phyloP scores from a whole-genome alignment of 495 filamentous ascomycete species.

The Podospora comata region DNA sequence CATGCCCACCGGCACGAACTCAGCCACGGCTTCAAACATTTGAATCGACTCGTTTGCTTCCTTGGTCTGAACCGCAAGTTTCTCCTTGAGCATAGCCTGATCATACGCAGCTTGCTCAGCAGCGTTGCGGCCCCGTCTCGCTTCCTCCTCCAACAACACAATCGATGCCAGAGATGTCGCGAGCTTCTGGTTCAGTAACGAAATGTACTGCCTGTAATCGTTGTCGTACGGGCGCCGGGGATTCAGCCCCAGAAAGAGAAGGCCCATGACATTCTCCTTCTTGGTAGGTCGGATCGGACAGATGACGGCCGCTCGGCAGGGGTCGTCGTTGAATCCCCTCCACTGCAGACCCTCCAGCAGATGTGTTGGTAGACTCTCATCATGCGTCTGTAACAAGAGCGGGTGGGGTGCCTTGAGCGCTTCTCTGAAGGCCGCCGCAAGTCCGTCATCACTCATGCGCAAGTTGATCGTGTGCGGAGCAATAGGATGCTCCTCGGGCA shows the following conservation, averaged over 20 bases:
- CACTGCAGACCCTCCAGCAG: slow-evolving; percentile 55
- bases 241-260: slow-evolving; percentile 61
- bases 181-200: slow-evolving; percentile 58
- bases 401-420: slow-evolving; percentile 54
- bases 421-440: slow-evolving; percentile 54
- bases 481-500: slow-evolving; percentile 53
- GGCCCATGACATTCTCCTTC: slow-evolving; percentile 51
- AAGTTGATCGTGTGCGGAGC: slow-evolving; percentile 52
- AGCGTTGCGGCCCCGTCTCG: slow-evolving; percentile 54
- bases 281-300: slow-evolving; percentile 61
- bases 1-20: slow-evolving; percentile 66
- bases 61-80: slow-evolving; percentile 57
- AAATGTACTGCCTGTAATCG: slow-evolving; percentile 62
- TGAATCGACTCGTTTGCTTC: slow-evolving; percentile 62
- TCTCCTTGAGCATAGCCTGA: slow-evolving; percentile 57
- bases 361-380: slow-evolving; percentile 49
- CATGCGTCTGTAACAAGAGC: slow-evolving; percentile 50
- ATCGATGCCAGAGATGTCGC: slow-evolving; percentile 62
- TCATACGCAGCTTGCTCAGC: slow-evolving; percentile 59
- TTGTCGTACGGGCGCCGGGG: slow-evolving; percentile 64
- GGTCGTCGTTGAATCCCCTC: slow-evolving; percentile 56
- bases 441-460: slow-evolving; percentile 47
- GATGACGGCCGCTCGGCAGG: slow-evolving; percentile 55
- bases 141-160: slow-evolving; percentile 64
- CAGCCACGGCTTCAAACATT: slow-evolving; percentile 63